Evolutionary conservation across 2,329 filamentous ascomycete genomes (phyloP).

Genomic region (Aspergillus ibericus): DNA sequence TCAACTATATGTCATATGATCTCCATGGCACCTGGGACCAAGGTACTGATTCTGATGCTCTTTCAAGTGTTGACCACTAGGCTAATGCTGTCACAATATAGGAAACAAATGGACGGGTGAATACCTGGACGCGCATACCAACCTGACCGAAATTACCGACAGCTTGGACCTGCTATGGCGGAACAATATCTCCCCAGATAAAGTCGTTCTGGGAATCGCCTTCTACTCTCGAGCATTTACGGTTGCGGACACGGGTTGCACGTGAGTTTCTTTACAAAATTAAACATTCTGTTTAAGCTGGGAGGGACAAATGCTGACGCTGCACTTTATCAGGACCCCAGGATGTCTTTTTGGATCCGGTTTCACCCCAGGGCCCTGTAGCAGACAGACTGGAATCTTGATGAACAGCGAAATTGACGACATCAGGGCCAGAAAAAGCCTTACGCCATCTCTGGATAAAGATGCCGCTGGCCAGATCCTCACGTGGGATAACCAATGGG

Average conservation of each 20-base stretch:
- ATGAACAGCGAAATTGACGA: slow-evolving; percentile 34
- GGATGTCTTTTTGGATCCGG: slow-evolving; percentile 33
- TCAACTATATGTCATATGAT: slow-evolving; percentile 36
- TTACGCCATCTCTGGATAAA: slow-evolving; percentile 17
- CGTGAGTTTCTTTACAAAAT: background rate
- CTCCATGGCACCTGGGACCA: slow-evolving; percentile 31
- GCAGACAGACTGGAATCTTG: slow-evolving; percentile 30
- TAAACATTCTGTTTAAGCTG: too few relatives aligned
- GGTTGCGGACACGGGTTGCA: slow-evolving; percentile 22
- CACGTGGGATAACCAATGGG: slow-evolving; percentile 31
- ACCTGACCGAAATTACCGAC: slow-evolving; percentile 33
- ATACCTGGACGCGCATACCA: slow-evolving; percentile 30
- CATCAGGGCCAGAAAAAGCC: slow-evolving; percentile 23
- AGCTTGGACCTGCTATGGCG: slow-evolving; percentile 31
- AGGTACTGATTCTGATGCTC: background rate
- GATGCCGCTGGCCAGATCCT: slow-evolving; percentile 29
- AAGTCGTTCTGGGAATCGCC: slow-evolving; percentile 32
- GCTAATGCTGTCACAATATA: background rate
- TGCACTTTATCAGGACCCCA: too few relatives aligned
- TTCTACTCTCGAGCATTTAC: slow-evolving; percentile 28
- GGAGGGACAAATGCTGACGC: too few relatives aligned
- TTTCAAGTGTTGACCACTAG: background rate
- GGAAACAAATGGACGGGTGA: slow-evolving; percentile 17
- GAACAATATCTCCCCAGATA: slow-evolving; percentile 23
- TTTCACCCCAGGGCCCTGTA: slow-evolving; percentile 30